A percentile compares a stretch with the other conserved stretches of the same genome.
Evolutionary conservation across 2,329 filamentous ascomycete genomes (phyloP).

Genomic region (Tolypocladium tropicale): DNA sequence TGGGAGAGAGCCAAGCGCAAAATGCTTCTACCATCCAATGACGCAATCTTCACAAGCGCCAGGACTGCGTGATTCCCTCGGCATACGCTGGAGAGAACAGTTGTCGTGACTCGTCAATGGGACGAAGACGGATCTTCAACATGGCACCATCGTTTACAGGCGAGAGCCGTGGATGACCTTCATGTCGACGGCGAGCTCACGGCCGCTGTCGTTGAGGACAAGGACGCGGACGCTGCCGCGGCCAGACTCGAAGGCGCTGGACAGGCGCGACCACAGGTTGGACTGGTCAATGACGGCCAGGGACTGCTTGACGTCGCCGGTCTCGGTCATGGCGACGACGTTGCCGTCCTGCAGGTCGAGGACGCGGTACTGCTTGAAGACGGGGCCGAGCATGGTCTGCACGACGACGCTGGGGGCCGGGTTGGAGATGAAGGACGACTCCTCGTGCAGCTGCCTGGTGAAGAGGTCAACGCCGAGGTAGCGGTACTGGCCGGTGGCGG

Average conservation of each 20-base stretch:
- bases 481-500: slow-evolving; percentile 97
- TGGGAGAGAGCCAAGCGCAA: slow-evolving; percentile 11
- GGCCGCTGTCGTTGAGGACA: slow-evolving; percentile 86
- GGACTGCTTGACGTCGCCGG: slow-evolving; percentile 93
- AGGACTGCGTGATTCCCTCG: slow-evolving; percentile 5
- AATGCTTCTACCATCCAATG: slow-evolving; percentile 15
- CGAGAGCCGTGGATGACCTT: slow-evolving; percentile 86
- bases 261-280: slow-evolving; percentile 71
- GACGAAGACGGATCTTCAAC: not conserved
- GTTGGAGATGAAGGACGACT: slow-evolving; percentile 96
- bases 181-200: slow-evolving; percentile 96
- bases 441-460: slow-evolving; percentile 98
- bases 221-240: slow-evolving; percentile 90
- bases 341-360: slow-evolving; percentile 84
- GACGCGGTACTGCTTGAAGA: slow-evolving; percentile 99
- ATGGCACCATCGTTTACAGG: slow-evolving; percentile 34
- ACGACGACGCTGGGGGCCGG: slow-evolving; percentile 92
- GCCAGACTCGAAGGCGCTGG: slow-evolving; percentile 78
- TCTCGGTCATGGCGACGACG: slow-evolving; percentile 97
- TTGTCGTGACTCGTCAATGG: slow-evolving; percentile 6
- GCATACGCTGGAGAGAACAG: not conserved
- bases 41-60: slow-evolving; percentile 13
- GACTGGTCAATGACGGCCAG: slow-evolving; percentile 93
- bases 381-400: slow-evolving; percentile 97
- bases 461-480: slow-evolving; percentile 99